Base-by-base conservation (phyloP, 2,329 filamentous ascomycete species). In the Didymella sp. region DNA sequence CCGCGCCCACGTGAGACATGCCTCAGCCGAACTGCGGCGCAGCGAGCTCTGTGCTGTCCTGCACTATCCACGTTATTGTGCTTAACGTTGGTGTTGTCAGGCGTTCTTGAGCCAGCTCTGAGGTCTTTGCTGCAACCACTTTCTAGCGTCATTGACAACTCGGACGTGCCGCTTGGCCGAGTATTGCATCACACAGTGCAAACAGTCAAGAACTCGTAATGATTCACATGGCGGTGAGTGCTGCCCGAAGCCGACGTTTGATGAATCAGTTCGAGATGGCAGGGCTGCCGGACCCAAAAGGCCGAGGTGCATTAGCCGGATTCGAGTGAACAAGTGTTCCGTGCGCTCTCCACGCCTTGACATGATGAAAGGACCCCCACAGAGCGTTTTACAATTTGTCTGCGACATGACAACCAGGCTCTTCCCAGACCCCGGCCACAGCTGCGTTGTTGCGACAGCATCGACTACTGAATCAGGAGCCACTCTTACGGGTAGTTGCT, bases 211-310 rank as follows among this genome's bases (percentile, higher is more conserved):
- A 61, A 58, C 66, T 50, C 30, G 55, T 54, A 28, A 55, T 71
- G 69, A 72, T 73, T 71, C 62, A 62, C 68, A 71, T 71, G 64
- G 73, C 73, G 73, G 73, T 75, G 73, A 71, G 67, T 59, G 60
- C 55, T 62, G 70, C 65, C 69, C 64, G 65, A 66, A 68, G 59
- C 61, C 51, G 59, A 65, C 51, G 64, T 67, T 65, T 68, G 67
- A 65, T 67, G 64, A 64, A 64, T 63, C 60, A 66, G 65, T 69
- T 70, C 68, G 69, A 62, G 59, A 67, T 60, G 62, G 55, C 59
- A 62, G 57, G 61, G 60, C 65, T 62, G 63, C 66, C 59, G 69
- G 67, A 62, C 60, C 61, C 59, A 70, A 70, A 70, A 59, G 64
- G 66, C 70, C 67, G 67, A 72, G 59, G 62, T 71, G 73, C 73